phyloP scores from a whole-genome alignment of 2,329 filamentous ascomycete genomes.

The Cryphonectria nitschkei region DNA sequence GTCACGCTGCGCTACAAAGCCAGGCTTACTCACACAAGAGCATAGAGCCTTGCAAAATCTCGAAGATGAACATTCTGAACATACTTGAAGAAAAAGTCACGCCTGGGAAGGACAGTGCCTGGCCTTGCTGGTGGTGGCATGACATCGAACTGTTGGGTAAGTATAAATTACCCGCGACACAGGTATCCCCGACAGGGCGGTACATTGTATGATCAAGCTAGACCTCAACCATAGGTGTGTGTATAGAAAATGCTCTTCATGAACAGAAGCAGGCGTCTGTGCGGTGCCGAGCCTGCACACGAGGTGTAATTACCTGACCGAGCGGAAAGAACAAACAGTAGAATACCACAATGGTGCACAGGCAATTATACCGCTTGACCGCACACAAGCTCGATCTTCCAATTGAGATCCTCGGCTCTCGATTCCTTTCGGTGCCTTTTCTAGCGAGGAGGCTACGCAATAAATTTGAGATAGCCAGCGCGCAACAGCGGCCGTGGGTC shows the following conservation, averaged over 20 bases:
- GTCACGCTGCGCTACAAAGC: too few species aligned
- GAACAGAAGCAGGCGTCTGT: not conserved
- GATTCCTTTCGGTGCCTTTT: not conserved
- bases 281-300: not conserved
- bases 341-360: not conserved
- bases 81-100: not conserved
- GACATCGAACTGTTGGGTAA: not conserved
- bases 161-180: not conserved
- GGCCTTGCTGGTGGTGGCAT: not conserved
- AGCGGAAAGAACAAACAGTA: not conserved
- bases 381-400: not conserved
- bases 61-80: not conserved
- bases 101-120: not conserved
- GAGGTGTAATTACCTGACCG: not conserved
- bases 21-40: too few species aligned
- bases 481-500: conserved; percentile 44
- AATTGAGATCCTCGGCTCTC: not conserved
- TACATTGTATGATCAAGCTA: not conserved
- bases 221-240: not conserved
- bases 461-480: conserved; percentile 42
- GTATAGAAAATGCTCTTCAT: not conserved
- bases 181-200: not conserved
- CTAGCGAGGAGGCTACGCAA: conserved; percentile 21
- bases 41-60: not conserved
- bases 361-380: not conserved